Evolutionary conservation across 345 rosid genomes (phyloP).

Genomic region (Eutrema yunnanense): DNA sequence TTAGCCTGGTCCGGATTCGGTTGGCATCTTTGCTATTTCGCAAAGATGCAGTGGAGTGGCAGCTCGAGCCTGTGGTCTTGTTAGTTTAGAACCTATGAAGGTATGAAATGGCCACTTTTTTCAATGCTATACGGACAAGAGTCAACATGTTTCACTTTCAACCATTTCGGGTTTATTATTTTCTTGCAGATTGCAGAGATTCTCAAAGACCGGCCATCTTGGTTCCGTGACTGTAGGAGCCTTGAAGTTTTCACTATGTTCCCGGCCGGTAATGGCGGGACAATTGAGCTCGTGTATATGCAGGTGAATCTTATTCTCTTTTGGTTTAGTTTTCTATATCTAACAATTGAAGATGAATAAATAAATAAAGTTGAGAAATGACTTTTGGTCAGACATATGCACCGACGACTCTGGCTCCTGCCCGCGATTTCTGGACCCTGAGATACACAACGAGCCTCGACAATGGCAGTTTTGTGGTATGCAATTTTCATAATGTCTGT

Average conservation of each 20-base stretch:
- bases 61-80: slow-evolving; percentile 99
- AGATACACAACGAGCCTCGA: slow-evolving; percentile 90
- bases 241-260: slow-evolving; percentile 95
- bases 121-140: background rate
- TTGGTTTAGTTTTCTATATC: background rate
- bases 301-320: slow-evolving; percentile 49
- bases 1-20: slow-evolving; percentile 99
- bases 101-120: slow-evolving; percentile 26
- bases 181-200: slow-evolving; percentile 84
- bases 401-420: slow-evolving; percentile 97
- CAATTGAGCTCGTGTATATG: slow-evolving; percentile 87
- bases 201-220: slow-evolving; percentile 94
- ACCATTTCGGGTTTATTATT: background rate
- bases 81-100: slow-evolving; percentile 93
- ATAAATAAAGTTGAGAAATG: slow-evolving; percentile 2
- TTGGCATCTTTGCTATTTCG: slow-evolving; percentile 99
- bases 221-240: slow-evolving; percentile 99
- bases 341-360: background rate
- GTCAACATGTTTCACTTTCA: background rate
- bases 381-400: slow-evolving; percentile 62
- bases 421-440: slow-evolving; percentile 97
- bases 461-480: slow-evolving; percentile 99
- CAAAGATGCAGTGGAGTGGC: slow-evolving; percentile 99
- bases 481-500: background rate
- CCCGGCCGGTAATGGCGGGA: slow-evolving; percentile 93